A percentile compares a stretch with the other conserved stretches of the same genome.
phyloP scores from a whole-genome alignment of 2,329 filamentous ascomycete genomes.

The Diaporthe amygdali region DNA sequence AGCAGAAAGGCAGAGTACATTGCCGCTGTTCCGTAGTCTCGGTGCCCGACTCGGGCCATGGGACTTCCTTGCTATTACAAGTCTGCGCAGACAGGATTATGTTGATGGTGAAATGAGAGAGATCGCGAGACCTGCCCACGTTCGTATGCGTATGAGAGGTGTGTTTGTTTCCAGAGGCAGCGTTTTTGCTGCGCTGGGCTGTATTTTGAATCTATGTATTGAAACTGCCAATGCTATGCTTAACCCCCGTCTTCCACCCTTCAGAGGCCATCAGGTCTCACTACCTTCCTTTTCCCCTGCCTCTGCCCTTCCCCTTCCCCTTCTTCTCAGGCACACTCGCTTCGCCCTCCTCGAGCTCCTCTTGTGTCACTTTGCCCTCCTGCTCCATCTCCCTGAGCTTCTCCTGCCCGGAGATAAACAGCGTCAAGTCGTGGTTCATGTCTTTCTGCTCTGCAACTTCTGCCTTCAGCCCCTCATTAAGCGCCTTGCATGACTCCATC shows the following conservation, averaged over 20 bases:
- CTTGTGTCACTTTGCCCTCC: constrained; percentile 62
- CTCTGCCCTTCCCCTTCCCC: constrained; percentile 39
- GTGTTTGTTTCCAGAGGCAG: neutral
- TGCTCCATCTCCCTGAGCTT: constrained; percentile 76
- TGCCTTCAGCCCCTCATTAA: constrained; percentile 60
- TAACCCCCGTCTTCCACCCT: neutral
- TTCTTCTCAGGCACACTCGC: constrained; percentile 66
- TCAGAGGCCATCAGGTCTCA: constrained; percentile 28
- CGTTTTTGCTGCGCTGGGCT: neutral
- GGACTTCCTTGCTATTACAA: neutral
- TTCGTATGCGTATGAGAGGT: neutral
- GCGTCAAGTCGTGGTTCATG: constrained; percentile 84
- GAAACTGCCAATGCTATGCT: neutral
- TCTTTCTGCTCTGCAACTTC: constrained; percentile 80
- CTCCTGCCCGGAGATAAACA: constrained; percentile 86
- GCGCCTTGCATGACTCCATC: constrained; percentile 59
- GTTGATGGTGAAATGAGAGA: neutral
- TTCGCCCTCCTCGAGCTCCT: constrained; percentile 77
- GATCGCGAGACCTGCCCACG: too few relatives aligned
- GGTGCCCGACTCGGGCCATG: neutral
- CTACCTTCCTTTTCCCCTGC: constrained; percentile 57
- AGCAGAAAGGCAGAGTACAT: neutral
- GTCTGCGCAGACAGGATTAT: neutral
- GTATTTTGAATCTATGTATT: neutral
- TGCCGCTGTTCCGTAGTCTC: neutral